Evolutionary conservation across 306 rosid species (phyloP).

Genomic region (Arachis stenosperma): DNA sequence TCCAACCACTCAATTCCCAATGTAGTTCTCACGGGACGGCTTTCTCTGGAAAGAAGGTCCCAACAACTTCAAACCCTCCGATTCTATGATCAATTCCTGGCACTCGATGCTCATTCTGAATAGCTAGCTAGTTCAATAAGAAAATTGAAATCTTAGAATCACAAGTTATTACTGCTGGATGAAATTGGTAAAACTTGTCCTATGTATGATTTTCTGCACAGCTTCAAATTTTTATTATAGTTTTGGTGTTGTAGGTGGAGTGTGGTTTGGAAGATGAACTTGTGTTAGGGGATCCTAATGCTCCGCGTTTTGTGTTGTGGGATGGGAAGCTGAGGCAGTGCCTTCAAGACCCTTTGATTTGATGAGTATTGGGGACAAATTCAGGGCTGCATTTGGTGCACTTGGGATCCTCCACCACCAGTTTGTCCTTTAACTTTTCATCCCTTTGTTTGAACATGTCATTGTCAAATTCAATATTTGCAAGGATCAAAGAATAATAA

Average conservation of each 20-base stretch:
- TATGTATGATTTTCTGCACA: not conserved
- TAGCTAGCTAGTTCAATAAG: too few species aligned
- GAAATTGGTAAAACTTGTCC: not conserved
- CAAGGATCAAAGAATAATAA: not conserved
- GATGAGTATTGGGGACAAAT: slow-evolving; percentile 89
- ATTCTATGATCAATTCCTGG: slow-evolving; percentile 90
- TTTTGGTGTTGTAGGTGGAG: slow-evolving; percentile 59
- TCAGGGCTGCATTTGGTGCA: slow-evolving; percentile 97
- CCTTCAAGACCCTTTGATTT: slow-evolving; percentile 74
- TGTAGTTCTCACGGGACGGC: slow-evolving; percentile 73
- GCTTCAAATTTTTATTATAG: too few species aligned
- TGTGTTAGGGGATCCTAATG: slow-evolving; percentile 88
- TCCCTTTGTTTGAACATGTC: slow-evolving; percentile 25
- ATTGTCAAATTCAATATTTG: slow-evolving; percentile 5
- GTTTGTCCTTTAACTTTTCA: slow-evolving; percentile 58
- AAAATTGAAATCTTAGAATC: not conserved
- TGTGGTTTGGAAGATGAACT: slow-evolving; percentile 90
- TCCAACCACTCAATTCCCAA: slow-evolving; percentile 57
- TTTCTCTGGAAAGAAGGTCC: slow-evolving; percentile 97
- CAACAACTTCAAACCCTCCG: slow-evolving; percentile 93
- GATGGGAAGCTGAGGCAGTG: slow-evolving; percentile 79
- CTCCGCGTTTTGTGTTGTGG: slow-evolving; percentile 94
- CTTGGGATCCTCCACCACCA: slow-evolving; percentile 91
- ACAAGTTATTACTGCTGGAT: not conserved
- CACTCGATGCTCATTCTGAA: not conserved